Evolutionary conservation across 2,329 filamentous ascomycete species (phyloP), one percentile per base, ranked within the genome.

Genomic region (Colletotrichum sp.): DNA sequence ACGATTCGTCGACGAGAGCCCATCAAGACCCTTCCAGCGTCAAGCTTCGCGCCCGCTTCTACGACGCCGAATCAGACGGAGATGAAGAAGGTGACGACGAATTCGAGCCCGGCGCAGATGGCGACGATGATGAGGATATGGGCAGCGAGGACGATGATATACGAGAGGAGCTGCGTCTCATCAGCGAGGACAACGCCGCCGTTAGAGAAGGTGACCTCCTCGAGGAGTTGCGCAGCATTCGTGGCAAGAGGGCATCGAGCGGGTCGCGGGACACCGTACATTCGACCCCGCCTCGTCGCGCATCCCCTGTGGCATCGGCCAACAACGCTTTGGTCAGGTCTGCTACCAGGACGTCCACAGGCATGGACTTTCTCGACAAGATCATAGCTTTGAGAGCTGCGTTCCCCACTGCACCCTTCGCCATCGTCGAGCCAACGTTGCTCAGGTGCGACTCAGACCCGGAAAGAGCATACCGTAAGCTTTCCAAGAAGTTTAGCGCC

Each of bases 81-180:
- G 81, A 82, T 26, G 75, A 79, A 8, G 77, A 78, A 32, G 73
- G 77, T 8, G 74, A 78, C 24, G 79, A 80, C 10, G 79, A 79
- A 13, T 78, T 78, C 5, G 78, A 79, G 18, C 77, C 75, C 3
- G 57, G 30, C 26, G 24, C 34, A 34, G 69, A 77, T 24, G 60
- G 16, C 16, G 39, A 49, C 18, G 78, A 79, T 1, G 80, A 80
- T 7, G 79, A 79, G 15, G 73, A 78, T 13, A 44, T 80, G 10
- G 79, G 76, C 15, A 72, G 72, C n/a, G 78, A 80, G 18, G 69
- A 62, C n/a, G 28, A 30, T 21, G 79, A 62, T 4, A n/a, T 62
- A 77, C 16, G 81, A 15, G 84, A 88, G 30, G 88, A 90, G 71
- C 81, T 89, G n/a, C 82, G 86, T 62, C 84, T 85, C 30, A 79